Percentiles rank a stretch among this genome's conserved stretches.
phyloP scores from a whole-genome alignment of 1,284 basidiomycete genomes.

The Moesziomyces sp. region DNA sequence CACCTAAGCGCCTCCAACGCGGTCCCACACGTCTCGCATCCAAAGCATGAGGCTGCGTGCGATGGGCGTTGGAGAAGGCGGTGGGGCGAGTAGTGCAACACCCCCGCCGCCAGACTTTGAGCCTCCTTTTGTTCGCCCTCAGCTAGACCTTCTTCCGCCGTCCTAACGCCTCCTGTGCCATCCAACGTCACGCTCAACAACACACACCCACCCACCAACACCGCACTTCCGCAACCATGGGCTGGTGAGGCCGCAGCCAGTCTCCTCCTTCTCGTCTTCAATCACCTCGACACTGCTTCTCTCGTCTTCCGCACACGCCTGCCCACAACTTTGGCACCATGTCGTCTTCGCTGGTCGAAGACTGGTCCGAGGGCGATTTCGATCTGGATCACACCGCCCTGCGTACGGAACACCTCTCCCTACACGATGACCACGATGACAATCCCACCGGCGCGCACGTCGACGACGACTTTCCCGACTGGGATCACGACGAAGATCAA shows the following conservation, averaged over 20 bases:
- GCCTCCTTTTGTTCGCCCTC: too few relatives aligned
- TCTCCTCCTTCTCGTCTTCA: neutral
- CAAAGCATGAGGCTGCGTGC: too few relatives aligned
- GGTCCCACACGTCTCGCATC: too few relatives aligned
- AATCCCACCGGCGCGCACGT: constrained; percentile 1
- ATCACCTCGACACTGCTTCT: neutral
- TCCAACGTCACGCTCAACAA: neutral
- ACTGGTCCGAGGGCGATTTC: constrained; percentile 48
- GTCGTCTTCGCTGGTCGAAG: constrained; percentile 34
- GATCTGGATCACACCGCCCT: constrained; percentile 37
- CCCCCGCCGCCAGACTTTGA: too few relatives aligned
- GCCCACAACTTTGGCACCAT: neutral
- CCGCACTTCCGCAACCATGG: neutral
- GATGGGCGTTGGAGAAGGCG: too few relatives aligned
- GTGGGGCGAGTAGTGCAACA: too few relatives aligned
- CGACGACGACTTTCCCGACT: constrained; percentile 14
- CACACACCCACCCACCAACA: neutral
- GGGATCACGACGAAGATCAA: constrained; percentile 18
- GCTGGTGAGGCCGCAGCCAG: neutral
- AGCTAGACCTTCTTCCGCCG: neutral
- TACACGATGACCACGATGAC: constrained; percentile 20
- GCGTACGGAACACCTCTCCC: constrained; percentile 28
- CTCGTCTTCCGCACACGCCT: neutral
- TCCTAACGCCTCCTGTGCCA: too few relatives aligned
- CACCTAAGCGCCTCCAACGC: too few relatives aligned